Evolutionary conservation across 441 rosid species (phyloP), one percentile per base, ranked within the genome.

Genomic region (Hura crepitans): DNA sequence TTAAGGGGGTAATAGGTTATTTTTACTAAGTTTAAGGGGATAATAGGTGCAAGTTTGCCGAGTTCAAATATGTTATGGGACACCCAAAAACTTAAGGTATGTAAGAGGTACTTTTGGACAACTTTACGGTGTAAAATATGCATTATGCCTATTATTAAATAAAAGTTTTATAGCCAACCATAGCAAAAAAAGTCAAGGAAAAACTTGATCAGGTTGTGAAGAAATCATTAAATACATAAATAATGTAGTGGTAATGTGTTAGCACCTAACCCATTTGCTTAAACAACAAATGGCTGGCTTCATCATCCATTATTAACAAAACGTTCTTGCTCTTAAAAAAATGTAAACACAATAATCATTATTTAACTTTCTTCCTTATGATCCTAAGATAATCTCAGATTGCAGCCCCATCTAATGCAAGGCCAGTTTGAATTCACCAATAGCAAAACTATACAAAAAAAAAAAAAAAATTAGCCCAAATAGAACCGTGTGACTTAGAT

Each of bases 221-320:
- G 30, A 66, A 58, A 50, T 77, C 62, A 23, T 60, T 35, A 62
- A 55, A 60, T 25, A 49, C 13, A 33, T 47, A 46, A 61, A 75
- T 10, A 31, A 65, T 60, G 62, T 25, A 25, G 37, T 22, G 33
- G 53, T 12, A 70, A 50, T 62, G 70, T 70, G 65, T 62, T 46
- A 71, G 50, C 46, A 37, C 69, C 68, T 27, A 72, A 54, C 39
- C 59, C 55, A 56, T 49, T 68, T 65, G 60, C 63, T 60, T 22
- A 50, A 11, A 14, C 25, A 77, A 57, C 30, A 50, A 15, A 69
- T 42, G 62, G 71, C 72, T 46, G 66, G 58, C 69, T 33, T 58
- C 46, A 35, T 39, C 58, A 55, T 50, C 63, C 30, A 35, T 66
- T 20, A 57, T 51, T 37, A 43, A 35, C 23, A 57, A 30, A 43